phyloP scores from a whole-genome alignment of 371 early-diverging fungal species.

The Mortierella sp. region DNA sequence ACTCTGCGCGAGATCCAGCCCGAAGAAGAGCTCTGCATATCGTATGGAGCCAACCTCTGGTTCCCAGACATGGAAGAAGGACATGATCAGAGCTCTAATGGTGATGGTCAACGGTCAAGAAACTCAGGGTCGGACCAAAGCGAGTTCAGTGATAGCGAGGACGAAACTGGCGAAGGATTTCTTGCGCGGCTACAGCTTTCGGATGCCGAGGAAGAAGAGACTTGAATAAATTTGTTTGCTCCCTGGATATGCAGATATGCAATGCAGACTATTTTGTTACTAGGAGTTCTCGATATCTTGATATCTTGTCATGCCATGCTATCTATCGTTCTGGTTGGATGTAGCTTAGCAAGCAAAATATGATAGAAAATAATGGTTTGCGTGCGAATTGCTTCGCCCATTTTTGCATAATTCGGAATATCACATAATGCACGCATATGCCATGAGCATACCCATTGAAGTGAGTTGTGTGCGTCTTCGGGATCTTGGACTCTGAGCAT shows the following conservation, averaged over 20 bases:
- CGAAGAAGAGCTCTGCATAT: conserved; percentile 77
- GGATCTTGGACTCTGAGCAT: not conserved
- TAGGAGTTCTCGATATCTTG: no score
- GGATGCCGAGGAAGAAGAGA: conserved; percentile 16
- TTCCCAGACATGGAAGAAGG: conserved; percentile 64
- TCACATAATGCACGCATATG: no score
- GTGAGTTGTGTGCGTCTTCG: no score
- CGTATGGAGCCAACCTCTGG: conserved; percentile 78
- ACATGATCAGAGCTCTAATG: not conserved
- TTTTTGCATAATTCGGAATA: no score
- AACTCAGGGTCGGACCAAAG: conserved; percentile 2
- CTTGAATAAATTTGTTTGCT: not conserved
- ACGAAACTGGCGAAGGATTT: conserved; percentile 38
- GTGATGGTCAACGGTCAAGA: not conserved
- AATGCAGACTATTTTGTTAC: no score
- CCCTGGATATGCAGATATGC: no score
- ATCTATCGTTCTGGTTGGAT: no score
- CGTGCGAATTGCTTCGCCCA: no score
- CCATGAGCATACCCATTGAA: no score
- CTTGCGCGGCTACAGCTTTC: conserved; percentile 32
- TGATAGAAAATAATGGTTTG: no score
- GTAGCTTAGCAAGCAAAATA: no score
- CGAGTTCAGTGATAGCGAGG: conserved; percentile 30
- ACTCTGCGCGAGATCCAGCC: conserved; percentile 66
- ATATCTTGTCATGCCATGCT: no score